Evolutionary conservation across 768 basidiomycete genomes (phyloP).

Genomic region (Hygrocybe punicea): DNA sequence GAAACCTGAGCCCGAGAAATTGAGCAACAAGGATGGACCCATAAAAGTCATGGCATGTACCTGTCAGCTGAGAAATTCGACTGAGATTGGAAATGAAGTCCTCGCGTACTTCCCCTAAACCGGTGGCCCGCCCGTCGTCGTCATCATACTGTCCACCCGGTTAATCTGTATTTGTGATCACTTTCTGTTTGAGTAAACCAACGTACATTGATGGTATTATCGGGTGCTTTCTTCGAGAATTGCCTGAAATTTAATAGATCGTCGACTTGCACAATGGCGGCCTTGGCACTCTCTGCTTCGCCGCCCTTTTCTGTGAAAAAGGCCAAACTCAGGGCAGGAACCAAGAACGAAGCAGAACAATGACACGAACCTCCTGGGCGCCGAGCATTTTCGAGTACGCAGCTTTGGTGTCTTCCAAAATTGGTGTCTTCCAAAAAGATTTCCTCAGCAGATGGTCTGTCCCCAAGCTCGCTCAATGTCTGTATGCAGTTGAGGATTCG

Average conservation of each 20-base stretch:
- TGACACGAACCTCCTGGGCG: slow-evolving; percentile 73
- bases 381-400: slow-evolving; percentile 96
- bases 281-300: slow-evolving; percentile 70
- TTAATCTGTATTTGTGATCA: slow-evolving; percentile 1
- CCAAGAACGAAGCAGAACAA: slow-evolving; percentile 1
- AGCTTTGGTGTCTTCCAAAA: slow-evolving; percentile 87
- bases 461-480: slow-evolving; percentile 78
- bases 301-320: slow-evolving; percentile 68
- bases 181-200: neutral
- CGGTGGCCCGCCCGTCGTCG: slow-evolving; percentile 88
- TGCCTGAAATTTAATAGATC: slow-evolving; percentile 90
- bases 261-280: slow-evolving; percentile 81
- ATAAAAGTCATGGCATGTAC: slow-evolving; percentile 37
- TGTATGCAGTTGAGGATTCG: slow-evolving; percentile 95
- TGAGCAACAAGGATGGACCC: neutral
- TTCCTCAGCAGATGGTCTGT: slow-evolving; percentile 54
- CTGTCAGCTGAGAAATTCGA: slow-evolving; percentile 90
- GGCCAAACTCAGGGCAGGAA: neutral
- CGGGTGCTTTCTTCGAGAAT: slow-evolving; percentile 86
- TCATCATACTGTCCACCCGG: slow-evolving; percentile 64
- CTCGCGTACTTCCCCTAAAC: slow-evolving; percentile 75
- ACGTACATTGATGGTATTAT: slow-evolving; percentile 72
- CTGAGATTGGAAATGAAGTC: slow-evolving; percentile 94
- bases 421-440: slow-evolving; percentile 80
- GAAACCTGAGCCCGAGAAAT: slow-evolving; percentile 57